Conservation (phyloP, 768 basidiomycete genomes). For the Myochromella boudieri region DNA sequence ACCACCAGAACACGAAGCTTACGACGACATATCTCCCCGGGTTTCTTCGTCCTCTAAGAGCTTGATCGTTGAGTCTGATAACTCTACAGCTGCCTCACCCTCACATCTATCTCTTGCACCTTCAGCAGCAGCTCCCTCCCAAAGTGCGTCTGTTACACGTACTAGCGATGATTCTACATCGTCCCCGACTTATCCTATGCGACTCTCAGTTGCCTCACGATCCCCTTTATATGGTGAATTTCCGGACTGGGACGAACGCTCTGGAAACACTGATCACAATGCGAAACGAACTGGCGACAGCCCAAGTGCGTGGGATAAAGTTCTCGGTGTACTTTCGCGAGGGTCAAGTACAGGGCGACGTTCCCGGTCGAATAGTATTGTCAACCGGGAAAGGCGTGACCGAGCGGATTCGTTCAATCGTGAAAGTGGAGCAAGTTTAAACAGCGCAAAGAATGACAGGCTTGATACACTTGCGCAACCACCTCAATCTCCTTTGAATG, state of each 20-base stretch:
- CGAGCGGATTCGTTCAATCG: constrained; percentile 73
- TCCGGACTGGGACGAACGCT: constrained; percentile 48
- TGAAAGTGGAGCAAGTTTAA: constrained; percentile 74
- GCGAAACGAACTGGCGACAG: constrained; percentile 60
- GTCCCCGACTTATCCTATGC: constrained; percentile 56
- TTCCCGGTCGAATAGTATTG: constrained; percentile 77
- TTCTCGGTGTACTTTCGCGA: constrained; percentile 66
- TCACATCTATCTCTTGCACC: constrained; percentile 48
- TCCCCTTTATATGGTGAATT: constrained; percentile 53
- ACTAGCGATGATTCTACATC: constrained; percentile 50
- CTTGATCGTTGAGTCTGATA: constrained; percentile 63
- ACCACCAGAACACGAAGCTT: constrained; percentile 34
- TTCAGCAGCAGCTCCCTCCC: constrained; percentile 44
- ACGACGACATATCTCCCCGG: constrained; percentile 54
- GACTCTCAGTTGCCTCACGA: constrained; percentile 64
- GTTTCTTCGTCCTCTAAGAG: constrained; percentile 61
- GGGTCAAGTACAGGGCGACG: constrained; percentile 70
- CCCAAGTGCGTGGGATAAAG: constrained; percentile 66
- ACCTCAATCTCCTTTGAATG: constrained; percentile 34
- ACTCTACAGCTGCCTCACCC: constrained; percentile 49
- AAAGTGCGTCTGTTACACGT: constrained; percentile 36
- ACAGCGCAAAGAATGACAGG: constrained; percentile 60
- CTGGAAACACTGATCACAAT: constrained; percentile 38
- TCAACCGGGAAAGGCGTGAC: constrained; percentile 63
- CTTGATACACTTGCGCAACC: constrained; percentile 38